Evolutionary conservation across 108 stramenopile genomes (phyloP), one percentile per base, ranked within the genome.

Genomic region (Pseudonitzschia multiseries): DNA sequence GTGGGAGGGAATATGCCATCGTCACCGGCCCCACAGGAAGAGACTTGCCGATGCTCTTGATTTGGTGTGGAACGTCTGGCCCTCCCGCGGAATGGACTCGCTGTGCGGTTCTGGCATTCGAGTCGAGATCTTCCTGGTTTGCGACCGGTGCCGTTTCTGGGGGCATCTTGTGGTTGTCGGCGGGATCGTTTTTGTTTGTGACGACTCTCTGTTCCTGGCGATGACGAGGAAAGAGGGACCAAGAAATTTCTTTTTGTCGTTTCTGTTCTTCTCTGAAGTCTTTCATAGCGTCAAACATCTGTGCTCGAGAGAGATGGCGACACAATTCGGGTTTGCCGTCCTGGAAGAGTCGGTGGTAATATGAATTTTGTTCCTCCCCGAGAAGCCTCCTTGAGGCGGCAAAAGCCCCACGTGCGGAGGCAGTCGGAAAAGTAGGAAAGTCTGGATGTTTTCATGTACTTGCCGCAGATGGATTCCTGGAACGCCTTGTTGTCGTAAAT

Each of bases 321-420:
- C 46, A 50, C 44, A 61, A 43, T 12, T 56, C 18, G 10, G 78
- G 71, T 62, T 85, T 82, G n/a, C 80, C 85, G 32, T 81, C 50
- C 21, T 86, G 70, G 75, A 90, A 87, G 21, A 80, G 48, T 48
- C 79, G 77, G 70, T 90, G 86, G 68, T 84, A 87, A 61, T 87
- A 88, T 12, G 74, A 81, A 3, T 86, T 86, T 73, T 83, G 84
- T 59, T 87, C 86, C 18, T 66, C 36, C 62, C 72, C 79, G 17
- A 0, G 31, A n/a, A n/a, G 62, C 33, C 10, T 77, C 56, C 42
- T 71, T 71, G 27, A 77, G 65, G 5, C 76, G 69, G 20, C 57
- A 67, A 77, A 77, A 77, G 15, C 76, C 76, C 76, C 76, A 77
- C 32, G 65, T 57, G 22, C 76, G 57, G 5, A 79, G 43, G n/a